Evolutionary conservation across 1,284 basidiomycete species (phyloP), one percentile per base, ranked within the genome.

Genomic region (Boletus albobrunnescens): DNA sequence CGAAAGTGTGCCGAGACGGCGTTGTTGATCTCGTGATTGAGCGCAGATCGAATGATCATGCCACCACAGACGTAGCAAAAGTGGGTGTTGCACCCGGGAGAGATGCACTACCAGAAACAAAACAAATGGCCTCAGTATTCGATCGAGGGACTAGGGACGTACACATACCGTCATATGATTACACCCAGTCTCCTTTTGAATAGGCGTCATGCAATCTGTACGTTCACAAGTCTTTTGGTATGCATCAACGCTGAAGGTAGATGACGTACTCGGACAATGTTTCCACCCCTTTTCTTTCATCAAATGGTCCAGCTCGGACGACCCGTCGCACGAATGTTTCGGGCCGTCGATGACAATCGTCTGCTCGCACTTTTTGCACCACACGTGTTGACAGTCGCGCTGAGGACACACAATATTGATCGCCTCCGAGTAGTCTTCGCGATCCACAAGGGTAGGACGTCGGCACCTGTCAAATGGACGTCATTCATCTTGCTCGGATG

Each of bases 51-150:
- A 31, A 80, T 68, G 51, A 83, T 82, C 30, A 65, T 55, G 13
- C 65, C 58, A 6, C 80, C 81, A 50, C 82, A 84, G 19, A 64
- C 41, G 53, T 84, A 84, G 55, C 82, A 84, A 58, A 83, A 84
- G 54, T 83, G 80, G 16, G 73, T 74, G 56, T 82, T 82, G 61
- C 81, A 84, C 13, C 75, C 77, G 0, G 78, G 79, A 1, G 77
- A 66, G 44, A 72, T 68, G 57, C 82, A 84, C 81, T 84, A 36
- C 6, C 49, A n/a, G 26, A 16, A 27, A 20, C 9, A 8, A 10
- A 12, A 11, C 26, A 26, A 4, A 26, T 26, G 1, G 11, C 26
- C 10, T 12, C 1, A 26, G 26, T 26, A 26, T 26, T 26, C 6
- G 26, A 11, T 4, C 5, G n/a, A n/a, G n/a, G n/a, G n/a, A n/a